Evolutionary conservation across 2,329 filamentous ascomycete genomes (phyloP).

Genomic region (Fusarium sp.): DNA sequence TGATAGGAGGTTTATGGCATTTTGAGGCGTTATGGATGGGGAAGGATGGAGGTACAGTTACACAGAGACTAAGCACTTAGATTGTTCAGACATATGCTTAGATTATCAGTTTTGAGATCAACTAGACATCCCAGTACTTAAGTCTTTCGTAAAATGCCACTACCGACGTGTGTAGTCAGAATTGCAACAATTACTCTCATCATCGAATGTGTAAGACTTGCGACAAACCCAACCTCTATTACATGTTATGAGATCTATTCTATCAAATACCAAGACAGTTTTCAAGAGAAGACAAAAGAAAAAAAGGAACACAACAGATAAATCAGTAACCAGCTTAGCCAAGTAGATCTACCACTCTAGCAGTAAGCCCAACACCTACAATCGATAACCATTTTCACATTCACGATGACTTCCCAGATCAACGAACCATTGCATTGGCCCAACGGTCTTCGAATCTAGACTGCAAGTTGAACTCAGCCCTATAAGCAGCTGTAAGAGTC

Average conservation of each 20-base stretch:
- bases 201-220: accelerated
- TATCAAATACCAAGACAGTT: neutral
- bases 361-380: too few species aligned
- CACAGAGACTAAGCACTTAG: too few species aligned
- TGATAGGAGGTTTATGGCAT: neutral
- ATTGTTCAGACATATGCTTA: neutral
- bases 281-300: accelerated
- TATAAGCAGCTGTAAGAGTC: neutral
- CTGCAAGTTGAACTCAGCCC: accelerated
- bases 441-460: accelerated
- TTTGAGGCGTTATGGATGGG: neutral
- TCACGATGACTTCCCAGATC: accelerated
- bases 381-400: accelerated
- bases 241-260: neutral
- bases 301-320: accelerated
- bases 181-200: accelerated
- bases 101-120: accelerated
- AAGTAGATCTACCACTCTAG: neutral
- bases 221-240: neutral
- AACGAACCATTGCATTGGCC: accelerated
- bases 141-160: neutral
- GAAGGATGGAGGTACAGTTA: neutral
- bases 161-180: neutral
- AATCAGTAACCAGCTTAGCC: neutral
- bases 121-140: neutral